phyloP scores from a whole-genome alignment of 495 filamentous ascomycete species.

The Arthonia radiata region DNA sequence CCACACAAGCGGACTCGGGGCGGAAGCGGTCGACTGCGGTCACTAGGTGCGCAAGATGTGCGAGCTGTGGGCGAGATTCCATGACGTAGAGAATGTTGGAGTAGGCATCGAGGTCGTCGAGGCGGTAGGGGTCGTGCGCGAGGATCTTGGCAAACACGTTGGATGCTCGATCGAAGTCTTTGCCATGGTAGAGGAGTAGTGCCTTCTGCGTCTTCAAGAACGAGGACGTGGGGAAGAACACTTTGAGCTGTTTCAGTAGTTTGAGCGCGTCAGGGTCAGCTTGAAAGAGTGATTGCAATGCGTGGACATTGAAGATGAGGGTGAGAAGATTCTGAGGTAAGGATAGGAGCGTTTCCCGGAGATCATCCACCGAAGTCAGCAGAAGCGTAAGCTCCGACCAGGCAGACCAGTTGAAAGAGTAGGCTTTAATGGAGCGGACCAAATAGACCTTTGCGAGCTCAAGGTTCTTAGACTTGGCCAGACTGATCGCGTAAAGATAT shows the following conservation, averaged over 20 bases:
- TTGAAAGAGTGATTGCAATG: constrained; percentile 77
- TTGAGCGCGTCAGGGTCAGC: constrained; percentile 45
- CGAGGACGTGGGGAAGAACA: constrained; percentile 60
- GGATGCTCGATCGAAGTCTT: constrained; percentile 71
- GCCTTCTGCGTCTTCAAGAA: constrained; percentile 82
- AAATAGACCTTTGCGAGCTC: constrained; percentile 59
- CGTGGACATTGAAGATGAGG: constrained; percentile 75
- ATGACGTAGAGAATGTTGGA: constrained; percentile 95
- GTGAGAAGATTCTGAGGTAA: constrained; percentile 82
- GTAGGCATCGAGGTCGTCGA: constrained; percentile 82
- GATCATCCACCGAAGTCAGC: constrained; percentile 56
- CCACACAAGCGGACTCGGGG: constrained; percentile 86
- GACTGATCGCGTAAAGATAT: constrained; percentile 76
- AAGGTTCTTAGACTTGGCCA: constrained; percentile 79
- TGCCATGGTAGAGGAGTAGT: constrained; percentile 75
- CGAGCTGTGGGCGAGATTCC: constrained; percentile 60
- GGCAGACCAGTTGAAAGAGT: constrained; percentile 86
- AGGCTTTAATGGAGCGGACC: constrained; percentile 57
- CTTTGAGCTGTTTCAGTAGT: constrained; percentile 47
- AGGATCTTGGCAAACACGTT: constrained; percentile 64
- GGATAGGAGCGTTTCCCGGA: constrained; percentile 28
- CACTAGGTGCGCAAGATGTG: constrained; percentile 75
- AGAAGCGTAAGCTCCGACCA: constrained; percentile 73
- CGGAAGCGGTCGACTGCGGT: constrained; percentile 83
- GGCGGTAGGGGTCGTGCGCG: constrained; percentile 54